A percentile compares a stretch with the other conserved stretches of the same genome.
Conservation (phyloP, 805 yeast species). For the Candida silvatica region DNA sequence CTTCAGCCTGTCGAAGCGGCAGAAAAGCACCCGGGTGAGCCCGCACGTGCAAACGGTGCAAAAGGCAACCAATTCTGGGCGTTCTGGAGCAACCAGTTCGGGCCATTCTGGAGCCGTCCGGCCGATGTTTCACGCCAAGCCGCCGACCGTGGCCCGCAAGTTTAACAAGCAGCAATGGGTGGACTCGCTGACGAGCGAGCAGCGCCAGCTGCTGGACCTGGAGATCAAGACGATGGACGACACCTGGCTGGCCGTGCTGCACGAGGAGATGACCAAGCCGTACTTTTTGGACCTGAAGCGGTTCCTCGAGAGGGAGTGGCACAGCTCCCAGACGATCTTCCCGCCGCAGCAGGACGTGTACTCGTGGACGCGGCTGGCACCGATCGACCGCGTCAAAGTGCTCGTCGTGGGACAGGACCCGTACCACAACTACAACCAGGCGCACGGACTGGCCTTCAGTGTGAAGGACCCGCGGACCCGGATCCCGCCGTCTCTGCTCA, state of each 20-base stretch:
- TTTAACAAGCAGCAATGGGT: constrained; percentile 51
- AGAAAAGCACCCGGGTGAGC: too few relatives aligned
- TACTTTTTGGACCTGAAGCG: constrained; percentile 69
- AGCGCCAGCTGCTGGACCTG: constrained; percentile 41
- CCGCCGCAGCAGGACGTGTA: constrained; percentile 76
- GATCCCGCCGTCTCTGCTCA: constrained; percentile 81
- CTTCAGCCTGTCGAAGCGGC: constrained; percentile 7
- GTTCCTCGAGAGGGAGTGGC: constrained; percentile 44
- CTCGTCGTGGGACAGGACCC: constrained; percentile 94
- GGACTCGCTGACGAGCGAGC: constrained; percentile 35
- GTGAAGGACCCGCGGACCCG: constrained; percentile 73
- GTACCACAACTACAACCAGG: constrained; percentile 86
- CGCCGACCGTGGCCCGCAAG: constrained; percentile 2
- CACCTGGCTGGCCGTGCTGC: constrained; percentile 69
- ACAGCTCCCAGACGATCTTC: constrained; percentile 41
- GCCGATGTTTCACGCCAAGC: constrained; percentile 2
- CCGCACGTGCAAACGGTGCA: constrained; percentile 2
- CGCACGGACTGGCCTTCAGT: constrained; percentile 93
- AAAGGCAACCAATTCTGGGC: background rate
- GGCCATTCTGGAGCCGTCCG: too few relatives aligned
- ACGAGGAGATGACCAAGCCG: constrained; percentile 71
- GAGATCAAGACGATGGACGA: constrained; percentile 68
- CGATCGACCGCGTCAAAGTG: constrained; percentile 63
- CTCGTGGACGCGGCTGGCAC: constrained; percentile 87
- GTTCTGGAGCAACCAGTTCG: background rate